These are phyloP conservation scores for Diversispora epigaea DNA, from an alignment of 192 early-diverging fungal genomes.

Conservation along the genomic window DNA sequence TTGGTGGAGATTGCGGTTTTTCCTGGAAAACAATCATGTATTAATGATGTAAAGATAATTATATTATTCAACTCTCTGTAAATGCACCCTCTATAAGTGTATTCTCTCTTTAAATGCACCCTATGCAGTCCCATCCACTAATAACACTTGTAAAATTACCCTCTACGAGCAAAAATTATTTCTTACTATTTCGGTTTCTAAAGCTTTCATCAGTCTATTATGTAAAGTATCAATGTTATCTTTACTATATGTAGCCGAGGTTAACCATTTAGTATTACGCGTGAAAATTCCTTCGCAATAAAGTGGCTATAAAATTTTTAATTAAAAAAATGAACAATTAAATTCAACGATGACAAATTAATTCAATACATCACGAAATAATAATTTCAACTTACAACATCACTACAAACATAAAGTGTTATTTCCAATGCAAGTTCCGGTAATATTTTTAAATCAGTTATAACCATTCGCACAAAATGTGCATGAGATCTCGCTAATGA, in stretches of 20 bases:
- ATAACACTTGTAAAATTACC: too few species aligned
- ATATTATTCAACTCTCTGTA: neutral
- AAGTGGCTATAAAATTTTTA: neutral
- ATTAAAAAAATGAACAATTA: neutral
- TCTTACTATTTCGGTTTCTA: neutral
- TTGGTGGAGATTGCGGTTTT: neutral
- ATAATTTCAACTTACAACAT: neutral
- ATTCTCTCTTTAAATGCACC: too few species aligned
- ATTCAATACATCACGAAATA: too few species aligned
- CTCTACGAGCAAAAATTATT: neutral
- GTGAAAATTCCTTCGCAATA: neutral
- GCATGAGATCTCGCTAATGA: neutral
- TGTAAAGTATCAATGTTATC: neutral
- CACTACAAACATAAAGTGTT: neutral
- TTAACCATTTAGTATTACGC: slow-evolving; percentile 11
- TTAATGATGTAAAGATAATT: neutral
- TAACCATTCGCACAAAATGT: neutral
- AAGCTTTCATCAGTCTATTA: neutral
- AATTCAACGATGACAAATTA: too few species aligned
- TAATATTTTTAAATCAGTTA: slow-evolving; percentile 20
- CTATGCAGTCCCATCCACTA: too few species aligned
- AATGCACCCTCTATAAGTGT: too few species aligned
- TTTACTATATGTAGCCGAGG: neutral
- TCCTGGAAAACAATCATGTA: neutral
- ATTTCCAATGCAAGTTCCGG: slow-evolving; percentile 5